Percentiles rank a stretch among this genome's conserved stretches.
Conservation (phyloP, 176 grass and related monocot species). For the Cocos nucifera region DNA sequence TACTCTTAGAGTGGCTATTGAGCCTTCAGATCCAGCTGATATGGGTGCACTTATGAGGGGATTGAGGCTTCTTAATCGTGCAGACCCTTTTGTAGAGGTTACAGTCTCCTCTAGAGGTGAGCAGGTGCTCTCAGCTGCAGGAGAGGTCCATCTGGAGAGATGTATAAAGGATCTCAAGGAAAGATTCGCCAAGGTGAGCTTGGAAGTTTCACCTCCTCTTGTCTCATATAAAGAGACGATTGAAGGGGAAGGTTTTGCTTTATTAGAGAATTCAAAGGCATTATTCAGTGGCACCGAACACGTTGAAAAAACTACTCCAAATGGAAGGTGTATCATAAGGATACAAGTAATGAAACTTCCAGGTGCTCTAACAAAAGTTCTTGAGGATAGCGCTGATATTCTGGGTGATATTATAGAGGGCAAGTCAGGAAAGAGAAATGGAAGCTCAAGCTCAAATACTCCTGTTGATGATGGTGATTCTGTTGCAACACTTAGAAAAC, state of each 20-base stretch:
- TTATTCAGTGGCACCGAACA: constrained; percentile 16
- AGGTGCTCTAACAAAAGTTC: constrained; percentile 48
- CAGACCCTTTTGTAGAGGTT: constrained; percentile 85
- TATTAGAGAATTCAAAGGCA: constrained; percentile 30
- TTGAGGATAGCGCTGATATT: constrained; percentile 72
- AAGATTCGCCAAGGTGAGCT: constrained; percentile 82
- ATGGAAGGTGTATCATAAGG: constrained; percentile 61
- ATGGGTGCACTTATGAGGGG: constrained; percentile 55
- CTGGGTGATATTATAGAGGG: constrained; percentile 61
- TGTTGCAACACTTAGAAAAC: constrained; percentile 37
- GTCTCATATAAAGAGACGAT: constrained; percentile 89
- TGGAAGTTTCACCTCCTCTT: constrained; percentile 72
- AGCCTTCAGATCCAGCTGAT: constrained; percentile 66
- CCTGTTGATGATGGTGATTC: constrained; percentile 45
- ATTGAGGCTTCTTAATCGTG: constrained; percentile 70
- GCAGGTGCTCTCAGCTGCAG: constrained; percentile 73
- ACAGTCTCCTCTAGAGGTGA: constrained; percentile 69
- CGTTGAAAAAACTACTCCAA: constrained; percentile 66
- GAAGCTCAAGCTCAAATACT: constrained; percentile 21
- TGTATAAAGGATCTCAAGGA: constrained; percentile 85
- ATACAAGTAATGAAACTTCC: constrained; percentile 81
- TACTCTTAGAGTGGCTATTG: constrained; percentile 81
- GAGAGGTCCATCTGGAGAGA: constrained; percentile 82
- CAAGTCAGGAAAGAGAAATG: constrained; percentile 38
- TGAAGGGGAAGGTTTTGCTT: constrained; percentile 48